Percentiles rank a stretch among this genome's conserved stretches.
These are phyloP conservation scores for Sphagnurus paluster DNA, from an alignment of 1,284 basidiomycete species.

Conservation along the genomic window DNA sequence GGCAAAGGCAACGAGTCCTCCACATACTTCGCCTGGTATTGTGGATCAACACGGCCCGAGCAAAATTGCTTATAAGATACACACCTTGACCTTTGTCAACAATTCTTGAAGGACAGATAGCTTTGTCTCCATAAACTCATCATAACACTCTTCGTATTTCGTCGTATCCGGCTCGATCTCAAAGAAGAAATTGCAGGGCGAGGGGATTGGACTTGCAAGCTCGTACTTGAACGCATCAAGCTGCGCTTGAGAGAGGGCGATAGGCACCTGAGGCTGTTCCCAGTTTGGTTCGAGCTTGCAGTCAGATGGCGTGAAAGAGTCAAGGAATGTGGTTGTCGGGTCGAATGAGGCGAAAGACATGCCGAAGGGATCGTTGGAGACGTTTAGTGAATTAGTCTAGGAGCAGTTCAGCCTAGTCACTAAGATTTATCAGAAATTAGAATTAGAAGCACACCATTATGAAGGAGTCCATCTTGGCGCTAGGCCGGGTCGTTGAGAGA, in stretches of 20 bases:
- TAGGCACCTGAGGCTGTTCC: background rate
- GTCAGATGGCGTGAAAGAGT: conserved; percentile 11
- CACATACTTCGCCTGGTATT: background rate
- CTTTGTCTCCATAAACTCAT: conserved; percentile 20
- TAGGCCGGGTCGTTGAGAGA: conserved; percentile 12
- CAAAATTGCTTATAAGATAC: no score
- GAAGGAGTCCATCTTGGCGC: conserved; percentile 16
- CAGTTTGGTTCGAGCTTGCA: conserved; percentile 10
- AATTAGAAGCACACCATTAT: conserved; percentile 9
- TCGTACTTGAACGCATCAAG: conserved; percentile 13
- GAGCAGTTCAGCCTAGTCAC: no score
- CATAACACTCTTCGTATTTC: conserved; percentile 14
- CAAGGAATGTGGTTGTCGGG: conserved; percentile 17
- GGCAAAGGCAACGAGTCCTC: background rate
- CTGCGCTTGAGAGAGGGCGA: conserved; percentile 9
- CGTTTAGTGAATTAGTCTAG: conserved; percentile 12
- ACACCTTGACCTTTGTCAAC: background rate
- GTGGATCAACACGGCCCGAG: no score
- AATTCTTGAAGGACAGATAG: conserved; percentile 15
- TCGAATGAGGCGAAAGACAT: conserved; percentile 10
- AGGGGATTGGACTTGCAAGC: conserved; percentile 13
- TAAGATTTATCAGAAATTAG: background rate
- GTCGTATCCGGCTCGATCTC: conserved; percentile 17
- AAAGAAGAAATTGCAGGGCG: conserved; percentile 15
- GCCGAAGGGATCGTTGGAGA: conserved; percentile 13